Evolutionary conservation across 768 basidiomycete genomes (phyloP).

Genomic region (Termitomyces sp.): DNA sequence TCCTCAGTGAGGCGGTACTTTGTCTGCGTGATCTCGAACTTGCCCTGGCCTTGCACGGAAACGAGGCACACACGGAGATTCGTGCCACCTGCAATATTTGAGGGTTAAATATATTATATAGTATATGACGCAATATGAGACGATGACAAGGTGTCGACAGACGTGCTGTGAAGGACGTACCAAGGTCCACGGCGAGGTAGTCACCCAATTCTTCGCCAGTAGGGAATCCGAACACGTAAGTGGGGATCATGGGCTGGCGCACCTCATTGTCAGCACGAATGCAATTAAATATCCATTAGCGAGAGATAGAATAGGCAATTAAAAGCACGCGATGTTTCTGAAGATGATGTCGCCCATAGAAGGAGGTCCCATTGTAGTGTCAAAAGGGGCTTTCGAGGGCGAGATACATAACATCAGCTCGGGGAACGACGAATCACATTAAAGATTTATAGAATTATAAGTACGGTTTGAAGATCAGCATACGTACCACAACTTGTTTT

Average conservation of each 20-base stretch:
- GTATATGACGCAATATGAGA: constrained; percentile 1
- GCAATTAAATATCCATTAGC: not conserved
- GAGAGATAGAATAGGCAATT: not conserved
- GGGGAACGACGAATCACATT: not conserved
- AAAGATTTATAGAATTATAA: not conserved
- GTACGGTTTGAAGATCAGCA: not conserved
- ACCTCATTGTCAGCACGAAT: constrained; percentile 3
- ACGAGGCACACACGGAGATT: constrained; percentile 99
- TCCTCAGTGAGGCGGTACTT: constrained; percentile 97
- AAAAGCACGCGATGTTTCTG: not conserved
- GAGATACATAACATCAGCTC: not conserved
- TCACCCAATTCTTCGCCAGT: constrained; percentile 85
- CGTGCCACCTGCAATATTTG: constrained; percentile 64
- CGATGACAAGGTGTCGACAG: not conserved
- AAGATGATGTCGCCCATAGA: not conserved
- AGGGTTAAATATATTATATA: not conserved
- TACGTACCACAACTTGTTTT: constrained; percentile 82
- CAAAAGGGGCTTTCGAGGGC: constrained; percentile 1
- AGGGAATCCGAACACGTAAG: constrained; percentile 96
- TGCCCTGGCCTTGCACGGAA: constrained; percentile 84
- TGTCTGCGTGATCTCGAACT: constrained; percentile 96
- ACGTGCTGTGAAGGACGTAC: constrained; percentile 31
- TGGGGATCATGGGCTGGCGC: constrained; percentile 88
- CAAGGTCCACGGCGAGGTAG: constrained; percentile 86
- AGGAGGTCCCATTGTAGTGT: not conserved